Evolutionary conservation across 208 protist genomes (phyloP).

Genomic region (Trypanosoma mega): DNA sequence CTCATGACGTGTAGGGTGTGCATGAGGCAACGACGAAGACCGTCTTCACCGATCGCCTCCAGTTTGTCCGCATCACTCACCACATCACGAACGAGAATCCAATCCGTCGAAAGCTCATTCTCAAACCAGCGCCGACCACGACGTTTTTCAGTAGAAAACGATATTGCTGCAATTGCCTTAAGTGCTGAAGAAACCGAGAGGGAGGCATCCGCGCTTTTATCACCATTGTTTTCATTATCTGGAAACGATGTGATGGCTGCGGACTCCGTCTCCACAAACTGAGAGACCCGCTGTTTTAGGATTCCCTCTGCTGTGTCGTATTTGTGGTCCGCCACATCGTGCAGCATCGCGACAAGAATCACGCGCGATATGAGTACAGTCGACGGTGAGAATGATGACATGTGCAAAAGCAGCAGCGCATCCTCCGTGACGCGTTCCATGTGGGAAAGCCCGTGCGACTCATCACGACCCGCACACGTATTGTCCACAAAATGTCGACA

Average conservation of each 20-base stretch:
- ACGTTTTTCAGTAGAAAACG: slow-evolving; percentile 77
- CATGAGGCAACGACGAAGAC: slow-evolving; percentile 73
- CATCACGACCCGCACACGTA: slow-evolving; percentile 62
- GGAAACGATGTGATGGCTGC: background rate
- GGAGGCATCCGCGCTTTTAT: slow-evolving; percentile 7
- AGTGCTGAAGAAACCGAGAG: too few species aligned
- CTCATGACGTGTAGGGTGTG: slow-evolving; percentile 32
- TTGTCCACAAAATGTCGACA: slow-evolving; percentile 58
- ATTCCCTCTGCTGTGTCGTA: slow-evolving; percentile 59
- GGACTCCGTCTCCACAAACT: slow-evolving; percentile 32
- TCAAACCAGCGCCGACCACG: slow-evolving; percentile 73
- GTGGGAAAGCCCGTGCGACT: slow-evolving; percentile 72
- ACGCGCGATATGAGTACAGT: slow-evolving; percentile 26
- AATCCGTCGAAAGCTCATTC: slow-evolving; percentile 37
- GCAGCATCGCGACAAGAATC: slow-evolving; percentile 82
- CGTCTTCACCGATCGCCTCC: slow-evolving; percentile 70
- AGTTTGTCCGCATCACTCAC: slow-evolving; percentile 88
- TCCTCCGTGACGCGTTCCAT: slow-evolving; percentile 76
- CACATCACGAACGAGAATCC: slow-evolving; percentile 62
- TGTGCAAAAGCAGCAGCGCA: slow-evolving; percentile 61
- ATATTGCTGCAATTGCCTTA: slow-evolving; percentile 59
- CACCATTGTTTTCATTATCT: background rate
- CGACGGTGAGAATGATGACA: slow-evolving; percentile 27
- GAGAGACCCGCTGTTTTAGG: slow-evolving; percentile 30
- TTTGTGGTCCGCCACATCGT: slow-evolving; percentile 89